Base-by-base conservation (phyloP, 768 basidiomycete genomes). In the Cyclocybe cylindracea region DNA sequence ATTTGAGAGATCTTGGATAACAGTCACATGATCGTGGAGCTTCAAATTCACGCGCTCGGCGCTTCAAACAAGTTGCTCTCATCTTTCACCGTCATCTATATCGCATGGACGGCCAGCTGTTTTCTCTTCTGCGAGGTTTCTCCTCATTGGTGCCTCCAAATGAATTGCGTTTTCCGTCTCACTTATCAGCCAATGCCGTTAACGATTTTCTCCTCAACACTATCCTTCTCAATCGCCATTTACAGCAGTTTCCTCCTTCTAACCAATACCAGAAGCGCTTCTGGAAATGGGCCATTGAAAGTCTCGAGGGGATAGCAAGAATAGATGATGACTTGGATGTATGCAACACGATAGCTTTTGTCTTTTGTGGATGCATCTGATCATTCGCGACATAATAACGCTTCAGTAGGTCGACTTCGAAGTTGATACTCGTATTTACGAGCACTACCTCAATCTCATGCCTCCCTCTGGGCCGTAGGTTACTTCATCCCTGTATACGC, bases 261-360 rank as follows among this genome's bases (percentile, higher is more conserved):
- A 54, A 58, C 13, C 73, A 80, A 56, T 89, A 86, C 56, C 87
- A 87, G 54, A 70, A 70, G 43, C 53, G 63, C 2, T 92, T 90
- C 62, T 91, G 88, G 88, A 91, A 91, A 67, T 86, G 85, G 80
- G 74, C 72, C 1, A 78, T 91, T 14, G 60, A 65, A 16, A 63
- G 72, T 35, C 69, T 91, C 35, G 89, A 90, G 66, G 60, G 59
- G 10, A 48, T 78, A 53, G 48, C 62, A 42, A 48, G 57, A 14
- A 66, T 39, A 13, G n/a, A 18, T 32, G 37, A n/a, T 24, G 36
- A 39, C 11, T 48, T 71, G n/a, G 79, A 86, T 75, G 85, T 77
- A 75, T 58, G 77, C 69, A 44, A 41, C 39, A 55, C 35, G 32
- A 14, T 48, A 14, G 54, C 24, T 48, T 16, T 9, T 32, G 45